Percentiles rank a stretch among this genome's conserved stretches.
Conservation (phyloP, 176 grass and related monocot genomes). For the Saccharum officinarum region DNA sequence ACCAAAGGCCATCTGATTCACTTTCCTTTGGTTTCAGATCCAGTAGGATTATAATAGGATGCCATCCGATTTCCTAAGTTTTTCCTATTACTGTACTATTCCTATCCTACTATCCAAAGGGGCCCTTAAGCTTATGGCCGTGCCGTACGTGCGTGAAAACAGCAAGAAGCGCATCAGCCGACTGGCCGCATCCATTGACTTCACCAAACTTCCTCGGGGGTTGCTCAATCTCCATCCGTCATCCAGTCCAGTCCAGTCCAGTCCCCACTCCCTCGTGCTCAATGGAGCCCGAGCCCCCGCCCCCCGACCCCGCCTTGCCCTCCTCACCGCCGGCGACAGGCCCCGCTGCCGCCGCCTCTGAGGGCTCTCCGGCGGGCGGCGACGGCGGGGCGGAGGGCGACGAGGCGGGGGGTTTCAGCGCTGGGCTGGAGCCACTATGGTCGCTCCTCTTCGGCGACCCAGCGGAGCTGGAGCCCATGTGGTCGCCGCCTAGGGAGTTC, state of each 20-base stretch:
- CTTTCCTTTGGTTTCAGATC: too few relatives aligned
- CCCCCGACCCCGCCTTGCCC: constrained; percentile 36
- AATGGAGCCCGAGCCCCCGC: constrained; percentile 41
- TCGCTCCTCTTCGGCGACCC: constrained; percentile 40
- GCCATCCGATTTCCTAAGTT: too few relatives aligned
- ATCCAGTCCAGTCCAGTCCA: too few relatives aligned
- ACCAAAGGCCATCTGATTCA: too few relatives aligned
- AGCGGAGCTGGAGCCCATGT: constrained; percentile 49
- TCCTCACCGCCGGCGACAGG: constrained; percentile 11
- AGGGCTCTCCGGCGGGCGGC: not conserved
- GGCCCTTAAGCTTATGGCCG: too few relatives aligned
- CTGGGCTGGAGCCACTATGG: constrained; percentile 37
- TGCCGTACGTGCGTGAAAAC: not conserved
- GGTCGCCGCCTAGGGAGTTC: constrained; percentile 46
- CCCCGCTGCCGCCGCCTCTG: not conserved
- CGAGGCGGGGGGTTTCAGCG: constrained; percentile 8
- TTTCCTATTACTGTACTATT: too few relatives aligned
- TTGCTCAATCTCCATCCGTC: not conserved
- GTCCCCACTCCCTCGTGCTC: not conserved
- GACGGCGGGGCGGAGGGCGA: constrained; percentile 11
- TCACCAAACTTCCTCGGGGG: not conserved
- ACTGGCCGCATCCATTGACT: constrained; percentile 24
- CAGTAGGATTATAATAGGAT: too few relatives aligned
- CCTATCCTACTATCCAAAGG: too few relatives aligned
- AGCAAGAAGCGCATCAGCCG: not conserved